Conservation (phyloP, 177 flowering plant genomes). For the Vitis hybrid region DNA sequence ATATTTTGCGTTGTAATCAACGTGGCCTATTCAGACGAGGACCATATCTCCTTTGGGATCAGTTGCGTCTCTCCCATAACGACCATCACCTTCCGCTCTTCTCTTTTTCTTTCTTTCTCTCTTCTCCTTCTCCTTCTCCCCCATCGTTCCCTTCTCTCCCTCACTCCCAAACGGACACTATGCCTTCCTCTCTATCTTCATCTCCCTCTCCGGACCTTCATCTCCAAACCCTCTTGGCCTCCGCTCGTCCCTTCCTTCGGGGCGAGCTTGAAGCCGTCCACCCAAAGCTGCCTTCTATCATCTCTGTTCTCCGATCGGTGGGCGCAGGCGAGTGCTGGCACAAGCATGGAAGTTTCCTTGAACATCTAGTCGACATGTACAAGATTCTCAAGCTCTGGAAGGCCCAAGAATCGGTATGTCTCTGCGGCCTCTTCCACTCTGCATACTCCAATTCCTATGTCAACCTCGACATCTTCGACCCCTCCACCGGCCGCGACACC, state of each 20-base stretch:
- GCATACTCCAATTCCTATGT: constrained; percentile 91
- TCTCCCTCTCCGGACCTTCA: not conserved
- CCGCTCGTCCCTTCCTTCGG: constrained; percentile 76
- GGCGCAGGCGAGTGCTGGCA: constrained; percentile 99
- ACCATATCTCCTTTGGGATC: no score
- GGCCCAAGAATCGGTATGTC: constrained; percentile 59
- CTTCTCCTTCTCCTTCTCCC: no score
- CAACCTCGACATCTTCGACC: no score
- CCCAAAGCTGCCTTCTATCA: constrained; percentile 51
- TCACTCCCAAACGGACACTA: not conserved
- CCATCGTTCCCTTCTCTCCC: no score
- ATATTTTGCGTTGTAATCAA: no score
- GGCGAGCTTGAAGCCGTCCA: constrained; percentile 65
- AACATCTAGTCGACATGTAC: constrained; percentile 78
- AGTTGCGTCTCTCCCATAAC: no score
- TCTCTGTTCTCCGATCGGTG: constrained; percentile 68
- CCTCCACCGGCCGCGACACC: constrained; percentile 60
- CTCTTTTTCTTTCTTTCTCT: no score
- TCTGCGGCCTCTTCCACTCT: constrained; percentile 95
- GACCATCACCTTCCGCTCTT: no score
- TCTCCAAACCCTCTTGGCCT: constrained; percentile 38
- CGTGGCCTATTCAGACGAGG: no score
- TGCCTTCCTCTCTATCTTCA: not conserved
- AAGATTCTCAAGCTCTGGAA: constrained; percentile 73
- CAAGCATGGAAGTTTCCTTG: constrained; percentile 93